These are phyloP conservation scores for Aspergillus sp. DNA, from an alignment of 2,329 filamentous ascomycete species.

Conservation along the genomic window DNA sequence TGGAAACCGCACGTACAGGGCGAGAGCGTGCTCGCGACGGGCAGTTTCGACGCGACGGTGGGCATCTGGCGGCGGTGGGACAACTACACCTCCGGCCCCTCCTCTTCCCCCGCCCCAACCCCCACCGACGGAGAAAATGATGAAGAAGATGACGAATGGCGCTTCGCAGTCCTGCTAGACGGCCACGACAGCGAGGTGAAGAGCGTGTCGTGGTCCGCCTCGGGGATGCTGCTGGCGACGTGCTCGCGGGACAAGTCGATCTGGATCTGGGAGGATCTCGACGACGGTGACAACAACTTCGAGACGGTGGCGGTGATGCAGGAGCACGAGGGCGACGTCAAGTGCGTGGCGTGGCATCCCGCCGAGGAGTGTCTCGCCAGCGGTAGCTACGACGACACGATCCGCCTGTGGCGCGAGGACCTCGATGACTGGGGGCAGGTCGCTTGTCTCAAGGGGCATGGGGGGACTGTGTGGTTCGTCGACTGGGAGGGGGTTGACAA, in stretches of 20 bases:
- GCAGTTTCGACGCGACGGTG: slow-evolving; percentile 89
- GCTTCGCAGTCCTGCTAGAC: slow-evolving; percentile 86
- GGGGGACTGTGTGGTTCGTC: slow-evolving; percentile 85
- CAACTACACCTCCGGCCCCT: slow-evolving; percentile 39
- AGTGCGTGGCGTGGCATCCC: slow-evolving; percentile 89
- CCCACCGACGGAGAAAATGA: slow-evolving; percentile 30
- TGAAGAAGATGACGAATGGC: slow-evolving; percentile 76
- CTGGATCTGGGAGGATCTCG: slow-evolving; percentile 97
- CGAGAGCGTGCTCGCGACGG: slow-evolving; percentile 80
- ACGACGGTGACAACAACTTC: slow-evolving; percentile 85
- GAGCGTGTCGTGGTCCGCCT: slow-evolving; percentile 60
- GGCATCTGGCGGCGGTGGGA: slow-evolving; percentile 74
- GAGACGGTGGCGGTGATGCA: slow-evolving; percentile 93
- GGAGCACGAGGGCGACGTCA: slow-evolving; percentile 94
- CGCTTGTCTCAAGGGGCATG: slow-evolving; percentile 74
- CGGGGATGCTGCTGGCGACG: slow-evolving; percentile 81
- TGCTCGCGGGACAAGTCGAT: slow-evolving; percentile 91
- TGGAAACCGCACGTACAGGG: slow-evolving; percentile 76
- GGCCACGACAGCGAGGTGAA: slow-evolving; percentile 97
- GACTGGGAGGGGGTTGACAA: slow-evolving; percentile 59
- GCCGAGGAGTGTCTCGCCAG: slow-evolving; percentile 77
- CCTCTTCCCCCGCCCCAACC: slow-evolving; percentile 11
- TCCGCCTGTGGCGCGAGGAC: slow-evolving; percentile 86
- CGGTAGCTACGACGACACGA: slow-evolving; percentile 91
- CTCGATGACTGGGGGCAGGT: slow-evolving; percentile 93